Evolutionary conservation across 1,284 basidiomycete genomes (phyloP), one percentile per base, ranked within the genome.

Genomic region (Hymenochaete sp.): DNA sequence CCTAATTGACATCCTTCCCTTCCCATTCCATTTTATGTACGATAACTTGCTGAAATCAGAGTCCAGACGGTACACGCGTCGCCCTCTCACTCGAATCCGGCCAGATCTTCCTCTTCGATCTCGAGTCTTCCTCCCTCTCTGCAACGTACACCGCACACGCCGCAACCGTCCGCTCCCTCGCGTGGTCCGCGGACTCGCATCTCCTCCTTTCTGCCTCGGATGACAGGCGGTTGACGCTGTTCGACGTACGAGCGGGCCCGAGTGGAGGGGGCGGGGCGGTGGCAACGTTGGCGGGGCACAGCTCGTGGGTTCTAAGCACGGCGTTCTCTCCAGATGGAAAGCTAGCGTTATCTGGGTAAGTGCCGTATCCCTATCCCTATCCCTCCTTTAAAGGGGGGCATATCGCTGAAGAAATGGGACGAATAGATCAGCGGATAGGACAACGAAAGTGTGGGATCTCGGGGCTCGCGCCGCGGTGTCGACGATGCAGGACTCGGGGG

Each of bases 381-480:
- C 28, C 14, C 28, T 9, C n/a, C 19, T 39, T 26, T 31, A 14
- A 14, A 33, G n/a, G 16, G 14, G 31, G 41, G 13, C 21, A 31
- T 31, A 31, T 31, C 10, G 14, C 14, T 31, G 28, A 31, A 10
- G 28, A 14, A 31, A 9, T 31, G 28, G 14, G 28, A 31, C 14
- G 28, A 14, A 25, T 52, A 88, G 86, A 10, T 88, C 86, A 36
- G 83, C 88, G 10, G 90, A 93, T 63, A 84, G 82, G 59, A 79
- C 78, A 2, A 78, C 90, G 55, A 90, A 89, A 59, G 75, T 93
- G 2, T 93, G 90, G 90, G 90, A 93, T 57, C 73, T 93, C 37
- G 75, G 71, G 1, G 75, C 87, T 24, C 78, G 88, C 6, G 68
- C 79, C 1, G 79, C 80, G 21, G 87, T 93, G 3, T 85, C 79